Conservation (phyloP, 75 land plant species). For the Cryptomeria japonica region DNA sequence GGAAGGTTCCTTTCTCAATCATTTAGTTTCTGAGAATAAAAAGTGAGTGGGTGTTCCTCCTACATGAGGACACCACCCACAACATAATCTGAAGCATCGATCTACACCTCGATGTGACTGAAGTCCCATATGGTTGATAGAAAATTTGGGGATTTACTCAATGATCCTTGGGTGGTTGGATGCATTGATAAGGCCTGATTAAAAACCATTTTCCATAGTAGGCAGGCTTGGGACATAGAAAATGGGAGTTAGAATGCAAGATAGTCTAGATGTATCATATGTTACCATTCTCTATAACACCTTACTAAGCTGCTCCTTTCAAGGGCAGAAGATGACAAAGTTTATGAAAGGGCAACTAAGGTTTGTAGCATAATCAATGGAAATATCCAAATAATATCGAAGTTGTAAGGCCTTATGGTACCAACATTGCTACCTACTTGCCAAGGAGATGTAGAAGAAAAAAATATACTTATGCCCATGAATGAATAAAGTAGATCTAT, state of each 20-base stretch:
- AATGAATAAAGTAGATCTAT: not conserved
- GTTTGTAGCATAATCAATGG: not conserved
- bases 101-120: not conserved
- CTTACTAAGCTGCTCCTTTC: not conserved
- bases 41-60: too few relatives aligned
- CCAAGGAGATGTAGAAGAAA: not conserved
- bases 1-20: too few relatives aligned
- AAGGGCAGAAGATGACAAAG: not conserved
- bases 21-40: too few relatives aligned
- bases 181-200: not conserved
- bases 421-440: not conserved
- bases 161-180: not conserved
- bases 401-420: not conserved
- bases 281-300: not conserved
- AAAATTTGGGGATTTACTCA: not conserved
- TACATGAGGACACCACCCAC: too few relatives aligned
- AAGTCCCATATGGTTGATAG: not conserved
- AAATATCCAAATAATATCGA: not conserved
- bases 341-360: not conserved
- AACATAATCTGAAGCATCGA: too few relatives aligned
- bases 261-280: not conserved
- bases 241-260: not conserved
- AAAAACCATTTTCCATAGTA: not conserved
- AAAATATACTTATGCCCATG: not conserved
- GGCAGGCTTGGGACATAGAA: not conserved